Evolutionary conservation across 441 rosid genomes (phyloP).

Genomic region (Isatis lusitanica): DNA sequence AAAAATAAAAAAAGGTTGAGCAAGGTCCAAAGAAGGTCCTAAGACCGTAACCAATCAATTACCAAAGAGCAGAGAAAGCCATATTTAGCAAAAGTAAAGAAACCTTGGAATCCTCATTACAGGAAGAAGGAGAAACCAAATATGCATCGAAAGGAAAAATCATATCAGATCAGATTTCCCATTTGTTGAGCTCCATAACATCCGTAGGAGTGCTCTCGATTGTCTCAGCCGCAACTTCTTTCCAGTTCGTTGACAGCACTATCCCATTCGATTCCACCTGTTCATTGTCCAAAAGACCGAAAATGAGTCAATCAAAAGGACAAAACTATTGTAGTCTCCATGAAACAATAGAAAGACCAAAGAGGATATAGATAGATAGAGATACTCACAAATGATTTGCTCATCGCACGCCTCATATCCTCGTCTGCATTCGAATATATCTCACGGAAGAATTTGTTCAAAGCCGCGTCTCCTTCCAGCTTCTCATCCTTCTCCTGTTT

Average conservation of each 20-base stretch:
- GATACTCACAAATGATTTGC: conserved; percentile 85
- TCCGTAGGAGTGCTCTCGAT: conserved; percentile 72
- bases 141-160: not conserved
- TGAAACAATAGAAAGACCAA: not conserved
- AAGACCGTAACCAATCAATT: not conserved
- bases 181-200: conserved; percentile 71
- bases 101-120: conserved; percentile 18
- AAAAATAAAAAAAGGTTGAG: not conserved
- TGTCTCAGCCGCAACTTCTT: conserved; percentile 63
- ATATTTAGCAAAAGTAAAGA: conserved; percentile 9
- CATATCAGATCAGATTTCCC: conserved; percentile 42
- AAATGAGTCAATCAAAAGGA: conserved; percentile 5
- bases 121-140: conserved; percentile 16
- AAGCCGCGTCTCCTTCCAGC: conserved; percentile 92
- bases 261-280: conserved; percentile 78
- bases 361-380: not conserved
- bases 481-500: conserved; percentile 97
- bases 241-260: conserved; percentile 72
- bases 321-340: not conserved
- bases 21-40: not conserved
- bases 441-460: conserved; percentile 87
- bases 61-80: not conserved
- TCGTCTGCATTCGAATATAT: conserved; percentile 83
- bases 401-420: conserved; percentile 89
- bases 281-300: not conserved